Conservation (phyloP, 129 eudicot genomes). For the Kitagawia praeruptora region DNA sequence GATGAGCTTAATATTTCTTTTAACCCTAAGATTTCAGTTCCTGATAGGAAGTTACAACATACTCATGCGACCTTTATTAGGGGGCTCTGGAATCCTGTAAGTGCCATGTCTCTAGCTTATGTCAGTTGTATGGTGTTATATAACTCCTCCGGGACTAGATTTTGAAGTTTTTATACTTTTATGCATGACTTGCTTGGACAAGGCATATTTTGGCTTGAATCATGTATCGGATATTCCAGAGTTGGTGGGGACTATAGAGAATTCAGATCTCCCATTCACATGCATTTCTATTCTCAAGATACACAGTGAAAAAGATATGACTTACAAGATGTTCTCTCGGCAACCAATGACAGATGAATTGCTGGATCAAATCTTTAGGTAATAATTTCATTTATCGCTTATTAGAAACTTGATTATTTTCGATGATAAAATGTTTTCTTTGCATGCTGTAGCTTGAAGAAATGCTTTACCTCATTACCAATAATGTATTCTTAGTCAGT, state of each 20-base stretch:
- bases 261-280: constrained; percentile 61
- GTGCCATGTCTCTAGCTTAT: constrained; percentile 6
- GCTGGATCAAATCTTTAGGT: constrained; percentile 84
- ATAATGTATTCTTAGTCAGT: background rate
- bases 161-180: background rate
- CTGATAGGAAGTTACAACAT: constrained; percentile 79
- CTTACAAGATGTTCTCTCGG: constrained; percentile 92
- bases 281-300: constrained; percentile 69
- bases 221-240: constrained; percentile 57
- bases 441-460: background rate
- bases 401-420: background rate
- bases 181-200: background rate
- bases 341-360: constrained; percentile 51
- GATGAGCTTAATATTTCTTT: constrained; percentile 63
- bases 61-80: constrained; percentile 82
- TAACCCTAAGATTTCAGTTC: constrained; percentile 54
- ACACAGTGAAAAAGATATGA: constrained; percentile 52
- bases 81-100: constrained; percentile 81
- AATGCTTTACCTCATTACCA: background rate
- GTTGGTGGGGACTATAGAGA: constrained; percentile 72
- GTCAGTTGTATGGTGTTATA: background rate
- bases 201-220: constrained; percentile 78
- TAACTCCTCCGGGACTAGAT: background rate
- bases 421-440: background rate
- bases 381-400: background rate